These are phyloP conservation scores for Allium sativum DNA, from an alignment of 106 monocot genomes.

Conservation along the genomic window DNA sequence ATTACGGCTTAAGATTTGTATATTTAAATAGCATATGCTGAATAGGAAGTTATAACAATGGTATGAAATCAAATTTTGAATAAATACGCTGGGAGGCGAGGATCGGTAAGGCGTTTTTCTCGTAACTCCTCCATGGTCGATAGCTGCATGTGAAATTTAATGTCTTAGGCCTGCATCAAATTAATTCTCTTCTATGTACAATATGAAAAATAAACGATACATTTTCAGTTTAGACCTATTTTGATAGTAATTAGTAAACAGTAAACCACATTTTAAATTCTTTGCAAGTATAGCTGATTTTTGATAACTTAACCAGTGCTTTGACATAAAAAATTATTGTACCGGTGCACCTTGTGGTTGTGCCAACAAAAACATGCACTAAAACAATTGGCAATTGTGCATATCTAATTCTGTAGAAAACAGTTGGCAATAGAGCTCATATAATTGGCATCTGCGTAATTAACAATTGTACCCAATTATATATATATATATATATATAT, in stretches of 20 bases:
- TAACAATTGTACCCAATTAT: no score
- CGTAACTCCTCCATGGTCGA: conserved; percentile 72
- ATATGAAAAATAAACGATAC: no score
- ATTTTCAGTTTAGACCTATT: background rate
- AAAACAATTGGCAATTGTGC: no score
- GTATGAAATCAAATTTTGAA: background rate
- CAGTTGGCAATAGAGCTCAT: background rate
- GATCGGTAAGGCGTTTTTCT: conserved; percentile 74
- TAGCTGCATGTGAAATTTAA: conserved; percentile 39
- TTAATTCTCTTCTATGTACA: no score
- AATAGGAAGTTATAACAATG: background rate
- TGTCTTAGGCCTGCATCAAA: background rate
- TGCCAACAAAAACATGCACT: no score
- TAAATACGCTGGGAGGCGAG: conserved; percentile 75
- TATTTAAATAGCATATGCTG: background rate
- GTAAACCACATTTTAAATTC: background rate
- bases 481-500: no score
- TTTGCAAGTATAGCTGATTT: background rate
- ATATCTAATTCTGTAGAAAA: no score
- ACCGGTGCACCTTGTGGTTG: background rate
- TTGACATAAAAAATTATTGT: background rate
- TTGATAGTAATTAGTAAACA: background rate
- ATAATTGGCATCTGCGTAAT: background rate
- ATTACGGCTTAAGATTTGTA: background rate
- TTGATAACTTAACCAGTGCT: background rate